Evolutionary conservation across 306 rosid species (phyloP).

Genomic region (Prunus campanulata): DNA sequence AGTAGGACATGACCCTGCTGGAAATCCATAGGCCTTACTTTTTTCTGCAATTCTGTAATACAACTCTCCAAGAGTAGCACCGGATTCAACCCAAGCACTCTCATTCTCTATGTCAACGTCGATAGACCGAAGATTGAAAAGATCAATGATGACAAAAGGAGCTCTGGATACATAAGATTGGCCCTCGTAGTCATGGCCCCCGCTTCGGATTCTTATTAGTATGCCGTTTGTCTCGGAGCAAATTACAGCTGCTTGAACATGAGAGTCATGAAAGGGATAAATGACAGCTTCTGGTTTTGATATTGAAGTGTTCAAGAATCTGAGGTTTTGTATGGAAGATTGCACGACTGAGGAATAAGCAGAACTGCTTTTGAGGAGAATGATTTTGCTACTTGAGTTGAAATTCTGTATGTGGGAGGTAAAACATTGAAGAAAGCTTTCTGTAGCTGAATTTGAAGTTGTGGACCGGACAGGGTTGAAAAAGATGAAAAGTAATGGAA

Average conservation of each 20-base stretch:
- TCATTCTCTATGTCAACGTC: not conserved
- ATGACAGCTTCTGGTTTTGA: slow-evolving; percentile 46
- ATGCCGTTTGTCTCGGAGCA: not conserved
- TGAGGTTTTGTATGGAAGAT: slow-evolving; percentile 38
- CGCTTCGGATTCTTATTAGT: not conserved
- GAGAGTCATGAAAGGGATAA: slow-evolving; percentile 25
- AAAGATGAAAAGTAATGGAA: not conserved
- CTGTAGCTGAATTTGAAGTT: not conserved
- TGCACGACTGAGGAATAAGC: slow-evolving; percentile 30
- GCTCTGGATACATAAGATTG: not conserved
- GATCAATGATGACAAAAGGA: not conserved
- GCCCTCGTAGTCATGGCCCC: slow-evolving; percentile 28
- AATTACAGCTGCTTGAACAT: slow-evolving; percentile 5
- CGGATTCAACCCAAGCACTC: slow-evolving; percentile 21
- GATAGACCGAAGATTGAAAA: not conserved
- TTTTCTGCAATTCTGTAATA: slow-evolving; percentile 20
- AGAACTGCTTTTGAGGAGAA: slow-evolving; percentile 17
- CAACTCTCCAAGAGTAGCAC: slow-evolving; percentile 30
- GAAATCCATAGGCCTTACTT: slow-evolving; percentile 24
- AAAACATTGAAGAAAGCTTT: slow-evolving; percentile 20
- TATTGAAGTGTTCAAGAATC: slow-evolving; percentile 31
- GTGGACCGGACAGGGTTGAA: not conserved
- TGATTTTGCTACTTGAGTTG: not conserved
- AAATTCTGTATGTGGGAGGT: not conserved
- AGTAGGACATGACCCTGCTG: slow-evolving; percentile 31